Evolutionary conservation across 2,329 filamentous ascomycete genomes (phyloP).

Genomic region (Pseudovirgaria hyperparasitica): DNA sequence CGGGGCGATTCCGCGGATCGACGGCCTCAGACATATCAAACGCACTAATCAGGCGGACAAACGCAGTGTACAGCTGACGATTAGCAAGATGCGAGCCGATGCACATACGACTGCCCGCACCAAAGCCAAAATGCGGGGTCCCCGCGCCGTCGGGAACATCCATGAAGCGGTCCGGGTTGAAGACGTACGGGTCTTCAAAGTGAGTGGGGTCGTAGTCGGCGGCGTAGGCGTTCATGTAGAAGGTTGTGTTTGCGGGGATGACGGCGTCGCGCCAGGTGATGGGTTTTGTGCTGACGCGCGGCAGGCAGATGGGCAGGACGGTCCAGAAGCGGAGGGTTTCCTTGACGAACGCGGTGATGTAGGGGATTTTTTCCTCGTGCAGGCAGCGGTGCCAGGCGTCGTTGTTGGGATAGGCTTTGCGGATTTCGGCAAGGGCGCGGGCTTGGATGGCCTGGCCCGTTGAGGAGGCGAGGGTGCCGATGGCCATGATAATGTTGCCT

Average conservation of each 20-base stretch:
- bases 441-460: slow-evolving; percentile 59
- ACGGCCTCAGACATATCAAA: slow-evolving; percentile 32
- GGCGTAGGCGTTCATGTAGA: slow-evolving; percentile 70
- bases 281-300: slow-evolving; percentile 57
- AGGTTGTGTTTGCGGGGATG: slow-evolving; percentile 64
- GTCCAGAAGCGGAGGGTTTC: slow-evolving; percentile 69
- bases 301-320: slow-evolving; percentile 68
- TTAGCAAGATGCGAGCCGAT: slow-evolving; percentile 33
- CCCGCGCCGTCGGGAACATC: slow-evolving; percentile 31
- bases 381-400: slow-evolving; percentile 67
- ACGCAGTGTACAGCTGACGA: slow-evolving; percentile 31
- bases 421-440: slow-evolving; percentile 57
- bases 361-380: slow-evolving; percentile 61
- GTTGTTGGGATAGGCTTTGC: slow-evolving; percentile 55
- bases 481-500: slow-evolving; percentile 65
- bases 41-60: slow-evolving; percentile 33
- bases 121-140: slow-evolving; percentile 36
- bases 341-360: slow-evolving; percentile 65
- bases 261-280: slow-evolving; percentile 54
- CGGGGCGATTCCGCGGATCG: slow-evolving; percentile 26
- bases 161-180: slow-evolving; percentile 61
- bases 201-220: slow-evolving; percentile 59
- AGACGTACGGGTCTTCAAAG: slow-evolving; percentile 50
- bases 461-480: slow-evolving; percentile 59
- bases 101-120: slow-evolving; percentile 34